phyloP scores from a whole-genome alignment of 345 rosid genomes.

The Fremontodendron californicum region DNA sequence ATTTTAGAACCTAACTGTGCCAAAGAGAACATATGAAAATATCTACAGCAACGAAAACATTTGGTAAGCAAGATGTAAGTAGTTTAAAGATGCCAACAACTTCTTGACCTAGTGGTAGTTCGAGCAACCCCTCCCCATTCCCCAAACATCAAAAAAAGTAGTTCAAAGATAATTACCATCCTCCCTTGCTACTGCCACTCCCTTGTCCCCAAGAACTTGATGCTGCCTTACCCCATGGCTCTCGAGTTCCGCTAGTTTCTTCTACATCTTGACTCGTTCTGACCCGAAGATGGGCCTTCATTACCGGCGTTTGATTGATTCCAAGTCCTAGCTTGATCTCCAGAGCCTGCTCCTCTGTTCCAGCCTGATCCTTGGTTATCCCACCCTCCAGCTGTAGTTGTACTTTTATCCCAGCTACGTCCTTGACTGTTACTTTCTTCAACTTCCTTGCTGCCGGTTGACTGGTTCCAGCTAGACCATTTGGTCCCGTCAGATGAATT shows the following conservation, averaged over 20 bases:
- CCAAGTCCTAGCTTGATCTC: conserved; percentile 18
- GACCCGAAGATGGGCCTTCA: conserved; percentile 22
- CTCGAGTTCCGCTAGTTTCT: conserved; percentile 1
- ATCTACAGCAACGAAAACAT: background rate
- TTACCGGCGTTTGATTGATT: conserved; percentile 19
- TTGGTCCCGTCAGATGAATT: conserved; percentile 28
- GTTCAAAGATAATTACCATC: conserved; percentile 23
- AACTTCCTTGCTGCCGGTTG: background rate
- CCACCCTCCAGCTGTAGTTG: background rate
- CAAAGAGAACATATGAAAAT: background rate
- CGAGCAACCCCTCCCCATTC: conserved; percentile 19
- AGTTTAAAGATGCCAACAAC: too few relatives aligned
- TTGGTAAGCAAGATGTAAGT: too few relatives aligned
- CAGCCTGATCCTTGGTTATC: background rate
- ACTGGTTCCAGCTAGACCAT: conserved; percentile 38
- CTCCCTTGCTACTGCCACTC: conserved; percentile 30
- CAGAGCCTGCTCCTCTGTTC: conserved; percentile 1
- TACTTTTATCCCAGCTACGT: background rate
- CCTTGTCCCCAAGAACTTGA: conserved; percentile 34
- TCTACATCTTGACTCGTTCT: conserved; percentile 18
- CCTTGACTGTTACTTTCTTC: conserved; percentile 16
- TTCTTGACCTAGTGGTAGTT: too few relatives aligned
- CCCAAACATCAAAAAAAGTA: conserved; percentile 15
- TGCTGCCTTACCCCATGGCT: conserved; percentile 29
- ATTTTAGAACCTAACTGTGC: background rate